A percentile compares a stretch with the other conserved stretches of the same genome.
Conservation (phyloP, 1,284 basidiomycete species). For the Sutorius eximius region DNA sequence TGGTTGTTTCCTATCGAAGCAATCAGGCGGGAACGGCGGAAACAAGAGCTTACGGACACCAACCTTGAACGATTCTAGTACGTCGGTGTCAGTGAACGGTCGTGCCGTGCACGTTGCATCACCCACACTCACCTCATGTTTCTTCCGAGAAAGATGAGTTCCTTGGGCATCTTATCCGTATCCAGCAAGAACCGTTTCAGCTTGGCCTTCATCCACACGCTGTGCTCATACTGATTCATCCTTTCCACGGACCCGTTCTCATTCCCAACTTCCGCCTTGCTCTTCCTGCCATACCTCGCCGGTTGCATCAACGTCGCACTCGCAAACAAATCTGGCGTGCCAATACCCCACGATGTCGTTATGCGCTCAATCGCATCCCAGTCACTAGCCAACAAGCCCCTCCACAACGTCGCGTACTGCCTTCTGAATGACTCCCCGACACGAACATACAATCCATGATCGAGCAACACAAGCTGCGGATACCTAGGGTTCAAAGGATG, state of each 20-base stretch:
- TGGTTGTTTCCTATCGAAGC: constrained; percentile 63
- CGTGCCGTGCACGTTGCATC: background rate
- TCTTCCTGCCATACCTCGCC: constrained; percentile 39
- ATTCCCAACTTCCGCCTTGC: constrained; percentile 19
- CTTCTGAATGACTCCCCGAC: constrained; percentile 63
- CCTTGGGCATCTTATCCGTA: constrained; percentile 71
- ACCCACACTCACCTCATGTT: constrained; percentile 67
- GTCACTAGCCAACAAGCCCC: constrained; percentile 72
- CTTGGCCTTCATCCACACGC: constrained; percentile 63
- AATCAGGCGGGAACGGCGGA: background rate
- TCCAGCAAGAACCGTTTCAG: constrained; percentile 61
- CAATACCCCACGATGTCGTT: constrained; percentile 77
- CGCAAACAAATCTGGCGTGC: constrained; percentile 74
- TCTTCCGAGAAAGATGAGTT: constrained; percentile 78
- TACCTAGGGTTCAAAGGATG: constrained; percentile 52
- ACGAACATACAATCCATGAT: constrained; percentile 84
- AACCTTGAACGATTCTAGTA: constrained; percentile 64
- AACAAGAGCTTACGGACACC: background rate
- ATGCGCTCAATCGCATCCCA: constrained; percentile 62
- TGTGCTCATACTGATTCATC: constrained; percentile 58
- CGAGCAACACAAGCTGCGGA: constrained; percentile 85
- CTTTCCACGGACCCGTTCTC: constrained; percentile 30
- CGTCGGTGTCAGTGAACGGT: background rate
- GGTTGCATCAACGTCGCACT: constrained; percentile 70
- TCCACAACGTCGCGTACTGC: constrained; percentile 81